These are phyloP conservation scores for Endocladia muricata DNA, from an alignment of 31 red algal species.

Conservation along the genomic window DNA sequence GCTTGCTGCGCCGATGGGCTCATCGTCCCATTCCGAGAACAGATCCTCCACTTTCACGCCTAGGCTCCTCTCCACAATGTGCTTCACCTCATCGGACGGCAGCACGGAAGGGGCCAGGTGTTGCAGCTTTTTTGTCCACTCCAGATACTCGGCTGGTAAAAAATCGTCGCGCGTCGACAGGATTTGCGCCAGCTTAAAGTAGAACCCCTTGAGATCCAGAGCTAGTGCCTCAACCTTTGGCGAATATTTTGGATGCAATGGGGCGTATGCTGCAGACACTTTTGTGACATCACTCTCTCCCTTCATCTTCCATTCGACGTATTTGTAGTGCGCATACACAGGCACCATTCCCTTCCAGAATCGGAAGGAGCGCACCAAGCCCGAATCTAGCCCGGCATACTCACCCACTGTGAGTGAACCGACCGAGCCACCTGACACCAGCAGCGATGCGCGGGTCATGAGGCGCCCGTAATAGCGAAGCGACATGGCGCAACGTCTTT, in stretches of 20 bases:
- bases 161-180: conserved; percentile 67
- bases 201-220: conserved; percentile 58
- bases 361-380: conserved; percentile 52
- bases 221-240: conserved; percentile 38
- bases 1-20: conserved; percentile 80
- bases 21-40: conserved; percentile 72
- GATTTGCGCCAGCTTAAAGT: conserved; percentile 81
- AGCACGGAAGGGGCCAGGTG: conserved; percentile 45
- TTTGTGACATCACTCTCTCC: not conserved
- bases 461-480: not conserved
- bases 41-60: conserved; percentile 28
- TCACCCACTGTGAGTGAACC: conserved; percentile 48
- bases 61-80: conserved; percentile 61
- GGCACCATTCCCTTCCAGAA: conserved; percentile 62
- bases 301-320: conserved; percentile 26
- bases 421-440: conserved; percentile 9
- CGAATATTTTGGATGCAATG: conserved; percentile 48
- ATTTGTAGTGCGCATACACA: conserved; percentile 68
- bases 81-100: conserved; percentile 14
- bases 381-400: conserved; percentile 46
- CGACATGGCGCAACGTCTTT: not conserved
- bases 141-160: conserved; percentile 55
- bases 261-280: conserved; percentile 35
- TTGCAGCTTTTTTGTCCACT: conserved; percentile 63
- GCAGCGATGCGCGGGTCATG: conserved; percentile 24